Conservation (phyloP, 371 early-diverging fungal species). For the Synchytrium microbalum region DNA sequence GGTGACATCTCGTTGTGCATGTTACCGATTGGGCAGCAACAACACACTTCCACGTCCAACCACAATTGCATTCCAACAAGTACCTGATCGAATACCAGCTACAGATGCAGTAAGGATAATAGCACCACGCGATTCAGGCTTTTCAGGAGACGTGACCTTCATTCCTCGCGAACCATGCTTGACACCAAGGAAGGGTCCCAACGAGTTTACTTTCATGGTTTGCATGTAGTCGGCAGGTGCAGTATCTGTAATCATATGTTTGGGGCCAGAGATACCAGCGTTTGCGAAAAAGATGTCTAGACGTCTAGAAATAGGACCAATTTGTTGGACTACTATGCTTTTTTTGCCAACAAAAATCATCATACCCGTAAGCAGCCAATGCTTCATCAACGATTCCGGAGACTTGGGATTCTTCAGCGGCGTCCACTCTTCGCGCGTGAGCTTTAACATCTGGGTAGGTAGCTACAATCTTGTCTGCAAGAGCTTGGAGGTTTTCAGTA, state of each 20-base stretch:
- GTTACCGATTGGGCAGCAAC: too few species aligned
- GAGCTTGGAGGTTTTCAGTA: too few species aligned
- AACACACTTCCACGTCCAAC: too few species aligned
- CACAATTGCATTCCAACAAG: neutral
- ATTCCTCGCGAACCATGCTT: conserved; percentile 39
- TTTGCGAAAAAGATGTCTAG: conserved; percentile 52
- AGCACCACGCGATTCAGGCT: conserved; percentile 35
- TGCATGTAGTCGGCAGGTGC: conserved; percentile 28
- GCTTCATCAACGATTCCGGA: too few species aligned
- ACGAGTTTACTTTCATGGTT: conserved; percentile 31
- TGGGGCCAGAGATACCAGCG: conserved; percentile 23
- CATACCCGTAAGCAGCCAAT: too few species aligned
- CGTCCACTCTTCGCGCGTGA: too few species aligned
- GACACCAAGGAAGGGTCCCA: conserved; percentile 29
- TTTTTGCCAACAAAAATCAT: too few species aligned
- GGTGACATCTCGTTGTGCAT: too few species aligned
- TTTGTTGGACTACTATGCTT: conserved; percentile 26
- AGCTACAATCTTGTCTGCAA: too few species aligned
- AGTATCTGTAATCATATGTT: conserved; percentile 11
- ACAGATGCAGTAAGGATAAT: conserved; percentile 43
- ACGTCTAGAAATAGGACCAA: conserved; percentile 47
- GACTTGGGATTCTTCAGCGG: too few species aligned
- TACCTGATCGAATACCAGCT: conserved; percentile 38
- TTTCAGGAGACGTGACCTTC: conserved; percentile 33
- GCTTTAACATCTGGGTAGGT: too few species aligned